Evolutionary conservation across 768 basidiomycete genomes (phyloP), one percentile per base, ranked within the genome.

Genomic region (Gautieria morchelliformis): DNA sequence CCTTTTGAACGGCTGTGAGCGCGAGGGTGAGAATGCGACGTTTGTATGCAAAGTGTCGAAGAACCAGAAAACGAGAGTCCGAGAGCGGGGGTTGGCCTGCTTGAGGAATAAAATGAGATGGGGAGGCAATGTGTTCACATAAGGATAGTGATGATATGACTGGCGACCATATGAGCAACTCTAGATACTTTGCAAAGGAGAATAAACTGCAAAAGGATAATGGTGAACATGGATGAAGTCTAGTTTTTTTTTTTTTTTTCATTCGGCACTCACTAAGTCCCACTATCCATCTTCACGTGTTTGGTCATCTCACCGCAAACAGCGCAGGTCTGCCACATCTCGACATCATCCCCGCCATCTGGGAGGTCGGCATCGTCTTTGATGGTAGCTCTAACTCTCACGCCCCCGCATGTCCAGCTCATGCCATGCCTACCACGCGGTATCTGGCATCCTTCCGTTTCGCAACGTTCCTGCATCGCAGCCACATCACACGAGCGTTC

Each of bases 171-270:
- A 79, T 59, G 1, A 79, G 65, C 4, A 83, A 63, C 64, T 84
- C 82, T 15, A 83, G 66, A 60, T 74, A 83, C 63, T 84, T 84
- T 17, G 75, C 78, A 58, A 77, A 82, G 0, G 82, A 82, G 47
- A 76, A 70, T 7, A 83, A 63, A 55, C 82, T 82, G 49, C 27
- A 9, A 40, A 53, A 33, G 11, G 19, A n/a, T 46, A 17, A 6
- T 42, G 22, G 19, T 20, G 40, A 40, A 53, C 27, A 55, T 15
- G 20, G 2, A 42, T 40, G 52, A n/a, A 46, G 58, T 32, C 53
- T 49, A 24, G 47, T 27, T 20, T n/a, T n/a, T n/a, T n/a, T n/a
- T n/a, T n/a, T n/a, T n/a, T n/a, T n/a, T n/a, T n/a, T 52, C 20
- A 57, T 14, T 42, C 49, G 44, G 7, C 20, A 75, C 82, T 56